Evolutionary conservation across 306 rosid genomes (phyloP).

Genomic region (Inga oerstediana): DNA sequence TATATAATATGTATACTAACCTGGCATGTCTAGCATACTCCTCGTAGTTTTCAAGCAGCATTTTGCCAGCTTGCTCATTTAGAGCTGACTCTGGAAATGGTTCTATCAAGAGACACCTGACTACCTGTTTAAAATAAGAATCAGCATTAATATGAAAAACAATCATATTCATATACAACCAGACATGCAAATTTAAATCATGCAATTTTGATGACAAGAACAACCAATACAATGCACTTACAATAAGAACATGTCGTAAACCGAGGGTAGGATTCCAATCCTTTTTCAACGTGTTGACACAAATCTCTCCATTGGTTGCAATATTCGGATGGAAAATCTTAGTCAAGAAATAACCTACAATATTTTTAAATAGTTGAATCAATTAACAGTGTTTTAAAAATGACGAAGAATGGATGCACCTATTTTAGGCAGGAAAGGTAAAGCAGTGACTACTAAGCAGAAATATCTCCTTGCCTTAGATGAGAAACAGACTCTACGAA

Average conservation of each 20-base stretch:
- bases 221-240: constrained; percentile 33
- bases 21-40: constrained; percentile 89
- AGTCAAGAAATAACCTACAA: constrained; percentile 85
- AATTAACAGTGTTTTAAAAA: constrained; percentile 6
- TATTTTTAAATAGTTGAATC: constrained; percentile 25
- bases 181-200: background rate
- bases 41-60: constrained; percentile 82
- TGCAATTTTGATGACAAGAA: background rate
- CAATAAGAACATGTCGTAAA: constrained; percentile 84
- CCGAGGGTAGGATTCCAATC: constrained; percentile 99
- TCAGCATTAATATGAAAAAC: background rate
- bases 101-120: constrained; percentile 79
- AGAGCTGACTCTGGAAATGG: constrained; percentile 90
- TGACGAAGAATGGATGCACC: background rate
- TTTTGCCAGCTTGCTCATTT: constrained; percentile 85
- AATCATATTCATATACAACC: background rate
- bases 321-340: constrained; percentile 95
- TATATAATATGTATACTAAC: constrained; percentile 28
- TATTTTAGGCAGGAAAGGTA: background rate
- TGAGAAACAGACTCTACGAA: background rate
- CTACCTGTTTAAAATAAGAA: constrained; percentile 53
- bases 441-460: constrained; percentile 16
- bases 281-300: constrained; percentile 94
- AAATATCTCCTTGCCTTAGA: background rate
- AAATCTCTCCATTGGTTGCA: constrained; percentile 89